Conservation (phyloP, 768 basidiomycete species). For the Amylocystis lapponica region DNA sequence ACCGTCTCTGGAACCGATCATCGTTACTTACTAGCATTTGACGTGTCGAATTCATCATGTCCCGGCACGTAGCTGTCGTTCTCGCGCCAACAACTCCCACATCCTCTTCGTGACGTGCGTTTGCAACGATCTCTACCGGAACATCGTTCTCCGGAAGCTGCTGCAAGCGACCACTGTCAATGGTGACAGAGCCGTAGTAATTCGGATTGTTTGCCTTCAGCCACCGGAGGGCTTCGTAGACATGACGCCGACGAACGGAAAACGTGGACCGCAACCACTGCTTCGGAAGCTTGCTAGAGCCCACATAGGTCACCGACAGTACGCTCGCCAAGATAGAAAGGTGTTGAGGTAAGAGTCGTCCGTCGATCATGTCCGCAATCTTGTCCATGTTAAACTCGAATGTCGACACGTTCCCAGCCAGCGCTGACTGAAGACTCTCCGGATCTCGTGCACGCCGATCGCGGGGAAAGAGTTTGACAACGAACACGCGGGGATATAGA, state of each 20-base stretch:
- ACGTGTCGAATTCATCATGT: too few relatives aligned
- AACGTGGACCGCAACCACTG: slow-evolving; percentile 25
- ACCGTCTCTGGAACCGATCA: too few relatives aligned
- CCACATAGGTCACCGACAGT: slow-evolving; percentile 32
- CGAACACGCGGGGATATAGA: slow-evolving; percentile 26
- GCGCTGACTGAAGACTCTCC: slow-evolving; percentile 10
- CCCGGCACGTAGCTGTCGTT: too few relatives aligned
- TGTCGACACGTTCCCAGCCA: slow-evolving; percentile 31
- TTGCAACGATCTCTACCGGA: slow-evolving; percentile 22
- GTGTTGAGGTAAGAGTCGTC: slow-evolving; percentile 27
- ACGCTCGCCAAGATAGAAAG: slow-evolving; percentile 23
- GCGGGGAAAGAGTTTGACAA: slow-evolving; percentile 33
- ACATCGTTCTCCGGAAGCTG: slow-evolving; percentile 30
- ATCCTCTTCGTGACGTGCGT: slow-evolving; percentile 16
- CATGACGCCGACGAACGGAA: slow-evolving; percentile 22
- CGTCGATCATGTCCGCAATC: slow-evolving; percentile 30
- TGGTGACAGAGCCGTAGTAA: slow-evolving; percentile 26
- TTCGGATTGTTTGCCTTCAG: slow-evolving; percentile 29
- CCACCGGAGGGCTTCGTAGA: slow-evolving; percentile 29
- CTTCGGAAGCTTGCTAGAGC: slow-evolving; percentile 22
- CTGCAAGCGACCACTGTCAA: slow-evolving; percentile 14
- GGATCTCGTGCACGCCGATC: not conserved
- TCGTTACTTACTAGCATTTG: too few relatives aligned
- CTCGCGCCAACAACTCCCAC: slow-evolving; percentile 7
- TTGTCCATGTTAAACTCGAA: slow-evolving; percentile 23